These are phyloP conservation scores for Apiospora pterosperma DNA, from an alignment of 2,329 filamentous ascomycete genomes.

Conservation along the genomic window DNA sequence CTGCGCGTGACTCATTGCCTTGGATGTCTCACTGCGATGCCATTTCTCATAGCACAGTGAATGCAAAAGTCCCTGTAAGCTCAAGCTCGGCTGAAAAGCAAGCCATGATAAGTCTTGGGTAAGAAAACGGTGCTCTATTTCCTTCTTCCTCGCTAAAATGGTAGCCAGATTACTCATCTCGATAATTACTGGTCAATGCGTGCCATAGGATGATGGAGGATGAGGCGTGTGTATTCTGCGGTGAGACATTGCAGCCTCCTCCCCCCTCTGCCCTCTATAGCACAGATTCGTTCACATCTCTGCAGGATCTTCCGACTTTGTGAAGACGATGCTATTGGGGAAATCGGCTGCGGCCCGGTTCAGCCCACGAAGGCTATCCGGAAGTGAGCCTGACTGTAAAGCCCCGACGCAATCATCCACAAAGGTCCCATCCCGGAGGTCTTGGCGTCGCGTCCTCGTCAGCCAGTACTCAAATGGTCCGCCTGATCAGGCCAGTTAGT, in stretches of 20 bases:
- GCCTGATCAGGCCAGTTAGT: constrained; percentile 19
- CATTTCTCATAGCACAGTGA: no score
- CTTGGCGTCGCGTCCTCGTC: constrained; percentile 35
- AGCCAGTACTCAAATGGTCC: constrained; percentile 47
- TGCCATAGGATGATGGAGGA: neutral
- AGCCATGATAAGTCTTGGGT: neutral
- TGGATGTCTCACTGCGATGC: no score
- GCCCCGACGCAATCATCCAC: constrained; percentile 34
- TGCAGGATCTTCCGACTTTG: neutral
- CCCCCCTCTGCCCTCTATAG: neutral
- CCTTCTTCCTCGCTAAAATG: neutral
- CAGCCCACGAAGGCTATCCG: constrained; percentile 30
- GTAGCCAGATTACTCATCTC: neutral
- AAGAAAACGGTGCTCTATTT: no score
- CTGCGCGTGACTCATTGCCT: no score
- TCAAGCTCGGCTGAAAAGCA: neutral
- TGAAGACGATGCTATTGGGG: constrained; percentile 19
- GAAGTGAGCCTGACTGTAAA: constrained; percentile 34
- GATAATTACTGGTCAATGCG: no score
- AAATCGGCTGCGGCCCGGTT: constrained; percentile 32
- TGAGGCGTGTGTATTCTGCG: neutral
- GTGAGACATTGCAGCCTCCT: neutral
- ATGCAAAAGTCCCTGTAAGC: no score
- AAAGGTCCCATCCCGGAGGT: constrained; percentile 27
- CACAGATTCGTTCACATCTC: neutral